Evolutionary conservation across 1,139 yeast genomes (phyloP), one percentile per base, ranked within the genome.

Genomic region (Geotrichum carabidarum): DNA sequence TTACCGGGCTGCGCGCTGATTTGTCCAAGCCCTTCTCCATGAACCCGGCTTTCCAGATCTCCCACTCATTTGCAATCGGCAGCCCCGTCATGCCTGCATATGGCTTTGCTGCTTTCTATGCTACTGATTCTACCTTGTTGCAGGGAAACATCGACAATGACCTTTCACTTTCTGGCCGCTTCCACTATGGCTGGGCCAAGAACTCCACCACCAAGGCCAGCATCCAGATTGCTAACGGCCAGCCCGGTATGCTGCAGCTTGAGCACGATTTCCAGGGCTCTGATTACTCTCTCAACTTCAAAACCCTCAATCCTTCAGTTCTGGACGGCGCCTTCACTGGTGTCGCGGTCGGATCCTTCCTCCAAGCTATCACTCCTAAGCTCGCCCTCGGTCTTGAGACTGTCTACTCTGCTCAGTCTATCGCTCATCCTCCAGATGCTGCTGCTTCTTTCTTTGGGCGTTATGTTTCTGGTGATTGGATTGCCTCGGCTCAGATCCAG

Each of bases 1-100:
- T 93, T 80, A 86, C 96, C 48, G 99, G 99, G 58, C 80, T 94
- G 68, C 86, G 96, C 71, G 99, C 99, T 57, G 99, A 93, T 71
- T 80, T 93, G 66, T 88, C 89, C 76, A 93, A 93, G 79, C 90
- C 93, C 32, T 90, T 94, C 69, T 77, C 87, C 62, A 80, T 91
- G 80, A 83, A 84, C 71, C 98, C 99, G 57, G 95, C 91, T 57
- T 93, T 94, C 84, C 99, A 94, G 78, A 87, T 95, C 58, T 86
- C 96, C 59, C 99, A 94, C 72, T 86, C 97, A 56, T 86, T 94
- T 70, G 80, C 95, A 51, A 76, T 88, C 64, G 99, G 99, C 45
- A 86, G 95, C 55, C 83, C 83, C 59, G 83, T 84, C 55, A 79
- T 89, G 73, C 96, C 98, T 56, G 85, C 95, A 59, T 93, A 94